Base-by-base conservation (phyloP, 176 grass and related monocot genomes). In the Oryza meyeriana region DNA sequence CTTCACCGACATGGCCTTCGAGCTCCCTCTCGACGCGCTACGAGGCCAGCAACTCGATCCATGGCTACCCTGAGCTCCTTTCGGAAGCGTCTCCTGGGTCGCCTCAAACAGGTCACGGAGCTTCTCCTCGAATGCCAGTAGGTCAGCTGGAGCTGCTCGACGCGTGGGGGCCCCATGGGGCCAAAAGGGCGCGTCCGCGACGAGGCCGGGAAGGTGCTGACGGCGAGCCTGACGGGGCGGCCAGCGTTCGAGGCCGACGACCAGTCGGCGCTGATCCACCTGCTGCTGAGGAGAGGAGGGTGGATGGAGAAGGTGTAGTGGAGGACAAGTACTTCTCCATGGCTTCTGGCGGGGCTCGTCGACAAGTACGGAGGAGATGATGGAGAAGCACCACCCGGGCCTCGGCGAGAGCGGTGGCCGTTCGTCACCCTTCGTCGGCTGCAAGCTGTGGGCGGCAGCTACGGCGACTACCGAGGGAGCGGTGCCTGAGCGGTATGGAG, bases 61-160 rank as follows among this genome's bases (percentile, higher is more conserved):
- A 90, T 28, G 72, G 90, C 57, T 76, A 96, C 76, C 39, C 68
- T 22, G 86, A 87, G 34, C 72, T 82, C 35, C 64, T 96, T 89
- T 90, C 47, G 11, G 69, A 83, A 66, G 66, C 90, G 89, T n/a
- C 10, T 85, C 88, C 1, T 93, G 90, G 94, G 74, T 47, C 67
- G 76, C 90, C 75, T 92, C 55, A 87, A 78, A 90, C 93, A 18
- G 90, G 85, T 61, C n/a, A n/a, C n/a, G n/a, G n/a, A 92, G 87
- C 83, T 93, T 96, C 80, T 96, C 31, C 88, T 90, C 10, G 93
- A 96, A 73, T 96, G 94, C 77, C 94, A 96, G 83, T 96, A n/a
- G 94, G 94, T 96, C 90, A n/a, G 3, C 86, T 96, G 12, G 86
- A 96, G 8, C 88, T 96, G 41, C 88, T 96, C 35, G 94, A 96